Evolutionary conservation across 2,329 filamentous ascomycete genomes (phyloP), one percentile per base, ranked within the genome.

Genomic region (Colletotrichum sp.): DNA sequence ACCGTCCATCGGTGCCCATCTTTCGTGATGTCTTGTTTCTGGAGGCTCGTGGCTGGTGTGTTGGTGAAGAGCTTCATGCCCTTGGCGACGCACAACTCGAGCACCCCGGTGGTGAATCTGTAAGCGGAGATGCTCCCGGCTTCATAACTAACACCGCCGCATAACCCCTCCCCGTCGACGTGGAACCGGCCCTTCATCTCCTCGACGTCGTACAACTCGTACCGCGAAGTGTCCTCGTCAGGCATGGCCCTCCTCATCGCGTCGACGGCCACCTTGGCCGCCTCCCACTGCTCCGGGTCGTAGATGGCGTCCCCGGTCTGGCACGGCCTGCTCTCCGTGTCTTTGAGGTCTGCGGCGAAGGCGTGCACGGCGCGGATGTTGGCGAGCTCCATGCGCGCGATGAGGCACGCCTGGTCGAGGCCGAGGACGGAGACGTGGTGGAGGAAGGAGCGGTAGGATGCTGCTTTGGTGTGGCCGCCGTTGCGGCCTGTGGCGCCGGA

Each of bases 271-370:
- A 79, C 77, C 28, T 82, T 79, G 2, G 87, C 86, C 3, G 79
- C 71, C 6, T 81, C 80, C 83, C 87, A 89, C 65, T 87, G 83
- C 10, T 74, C 80, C 21, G 83, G 75, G 74, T 92, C 89, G 79
- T 92, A 92, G 39, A 92, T 84, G 4, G 92, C 83, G 80, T 93
- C 91, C 3, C 92, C 86, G 0, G 92, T 93, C 28, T 87, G 84
- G 78, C 90, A 89, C 12, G 86, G 80, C 49, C 83, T 79, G 66
- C 86, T 88, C 79, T 92, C 91, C 79, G 90, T 87, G 59, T 77
- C 59, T 9, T 30, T 32, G 12, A 73, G 57, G 71, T 92, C 44
- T 3, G 81, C 80, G 0, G 90, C 89, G 76, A 93, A 89, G 0
- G 80, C 82, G 79, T 93, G 91, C 12, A 91, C 88, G n/a, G 87